Conservation (phyloP, 805 yeast genomes). For the Candida lessepsii region DNA sequence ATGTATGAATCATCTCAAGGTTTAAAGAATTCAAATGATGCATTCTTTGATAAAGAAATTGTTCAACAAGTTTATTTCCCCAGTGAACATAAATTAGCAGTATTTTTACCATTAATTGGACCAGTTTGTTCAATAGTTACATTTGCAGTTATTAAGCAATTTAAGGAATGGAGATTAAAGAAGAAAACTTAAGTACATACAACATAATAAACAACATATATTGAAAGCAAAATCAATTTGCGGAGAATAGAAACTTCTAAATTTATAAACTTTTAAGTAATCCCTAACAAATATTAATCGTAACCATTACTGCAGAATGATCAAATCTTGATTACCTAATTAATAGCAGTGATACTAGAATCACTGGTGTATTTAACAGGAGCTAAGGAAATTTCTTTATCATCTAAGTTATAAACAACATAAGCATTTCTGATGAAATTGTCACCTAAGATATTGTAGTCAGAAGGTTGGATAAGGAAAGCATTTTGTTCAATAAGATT, state of each 20-base stretch:
- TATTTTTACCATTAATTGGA: constrained; percentile 85
- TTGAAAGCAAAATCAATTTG: constrained; percentile 1
- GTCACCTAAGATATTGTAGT: constrained; percentile 50
- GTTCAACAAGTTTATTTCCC: constrained; percentile 94
- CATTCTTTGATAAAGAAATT: constrained; percentile 93
- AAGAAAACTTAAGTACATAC: no score
- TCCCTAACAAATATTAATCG: no score
- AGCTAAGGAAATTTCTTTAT: constrained; percentile 53
- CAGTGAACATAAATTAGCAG: constrained; percentile 92
- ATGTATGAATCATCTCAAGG: constrained; percentile 51
- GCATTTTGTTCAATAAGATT: background rate
- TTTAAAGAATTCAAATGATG: constrained; percentile 59
- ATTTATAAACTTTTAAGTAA: no score
- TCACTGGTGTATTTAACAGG: constrained; percentile 25
- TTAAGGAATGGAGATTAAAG: constrained; percentile 14
- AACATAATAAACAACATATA: no score
- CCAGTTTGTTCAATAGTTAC: constrained; percentile 70
- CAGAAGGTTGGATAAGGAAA: background rate
- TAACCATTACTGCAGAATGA: no score
- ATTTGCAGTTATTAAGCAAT: constrained; percentile 47
- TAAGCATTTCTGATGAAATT: constrained; percentile 61
- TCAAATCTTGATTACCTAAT: background rate
- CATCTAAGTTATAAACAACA: constrained; percentile 62
- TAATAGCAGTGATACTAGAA: constrained; percentile 27
- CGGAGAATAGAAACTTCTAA: no score